Percentiles rank a stretch among this genome's conserved stretches.
Evolutionary conservation across 2,329 filamentous ascomycete species (phyloP).

Genomic region (Trichoderma gracile): DNA sequence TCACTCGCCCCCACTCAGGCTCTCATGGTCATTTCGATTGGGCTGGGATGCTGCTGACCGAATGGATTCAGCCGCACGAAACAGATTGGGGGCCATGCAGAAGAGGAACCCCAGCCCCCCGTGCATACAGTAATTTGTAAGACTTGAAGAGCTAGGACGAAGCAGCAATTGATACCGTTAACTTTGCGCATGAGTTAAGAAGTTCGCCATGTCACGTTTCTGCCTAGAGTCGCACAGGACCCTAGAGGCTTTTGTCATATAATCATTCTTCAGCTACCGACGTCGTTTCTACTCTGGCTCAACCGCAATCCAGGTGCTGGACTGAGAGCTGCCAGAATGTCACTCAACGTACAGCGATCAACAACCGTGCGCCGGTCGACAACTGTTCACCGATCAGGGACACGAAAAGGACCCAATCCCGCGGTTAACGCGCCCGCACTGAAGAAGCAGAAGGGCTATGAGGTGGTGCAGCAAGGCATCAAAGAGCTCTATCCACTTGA

Average conservation of each 20-base stretch:
- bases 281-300: neutral
- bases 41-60: too few relatives aligned
- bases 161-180: neutral
- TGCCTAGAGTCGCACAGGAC: neutral
- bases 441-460: slow-evolving; percentile 39
- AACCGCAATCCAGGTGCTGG: neutral
- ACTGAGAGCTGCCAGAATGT: neutral
- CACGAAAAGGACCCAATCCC: slow-evolving; percentile 14
- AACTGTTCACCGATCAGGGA: slow-evolving; percentile 25
- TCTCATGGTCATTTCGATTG: too few relatives aligned
- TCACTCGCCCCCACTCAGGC: too few relatives aligned
- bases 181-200: too few relatives aligned
- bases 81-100: slow-evolving; percentile 3
- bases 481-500: slow-evolving; percentile 42
- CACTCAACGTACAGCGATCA: neutral
- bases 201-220: neutral
- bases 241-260: too few relatives aligned
- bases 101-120: neutral
- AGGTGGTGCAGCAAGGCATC: slow-evolving; percentile 43
- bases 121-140: neutral
- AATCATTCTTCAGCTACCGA: neutral
- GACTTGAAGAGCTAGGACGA: neutral
- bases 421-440: slow-evolving; percentile 8
- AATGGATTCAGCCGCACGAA: neutral
- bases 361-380: neutral